A percentile compares a stretch with the other conserved stretches of the same genome.
Conservation (phyloP, 129 eudicot genomes). For the Scalesia atractyloides region DNA sequence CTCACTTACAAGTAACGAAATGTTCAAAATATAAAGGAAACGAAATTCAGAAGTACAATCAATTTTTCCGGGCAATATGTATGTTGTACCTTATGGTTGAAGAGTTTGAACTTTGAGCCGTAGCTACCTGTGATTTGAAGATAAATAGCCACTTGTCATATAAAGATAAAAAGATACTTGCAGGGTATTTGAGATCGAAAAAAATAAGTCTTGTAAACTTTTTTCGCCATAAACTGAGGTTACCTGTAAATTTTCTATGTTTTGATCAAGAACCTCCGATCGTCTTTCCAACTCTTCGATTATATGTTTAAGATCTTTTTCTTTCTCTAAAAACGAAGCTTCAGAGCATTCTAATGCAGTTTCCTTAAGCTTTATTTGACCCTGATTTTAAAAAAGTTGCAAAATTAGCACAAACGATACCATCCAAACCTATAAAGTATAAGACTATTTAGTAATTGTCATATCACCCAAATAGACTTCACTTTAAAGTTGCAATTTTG, state of each 20-base stretch:
- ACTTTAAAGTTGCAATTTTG: neutral
- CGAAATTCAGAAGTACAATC: neutral
- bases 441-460: neutral
- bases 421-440: neutral
- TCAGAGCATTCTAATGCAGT: constrained; percentile 55
- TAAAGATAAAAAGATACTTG: constrained; percentile 15
- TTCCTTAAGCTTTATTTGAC: constrained; percentile 69
- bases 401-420: constrained; percentile 22
- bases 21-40: neutral
- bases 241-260: constrained; percentile 37
- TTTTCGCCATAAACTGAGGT: constrained; percentile 1
- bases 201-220: neutral
- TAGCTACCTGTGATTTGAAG: constrained; percentile 41
- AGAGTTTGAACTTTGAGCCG: constrained; percentile 18
- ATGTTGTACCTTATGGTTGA: neutral
- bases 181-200: constrained; percentile 17
- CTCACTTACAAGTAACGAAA: neutral
- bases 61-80: constrained; percentile 2
- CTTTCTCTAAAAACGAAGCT: constrained; percentile 71
- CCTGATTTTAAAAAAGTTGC: constrained; percentile 35
- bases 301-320: constrained; percentile 63
- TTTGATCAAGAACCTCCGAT: constrained; percentile 48
- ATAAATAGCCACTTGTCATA: constrained; percentile 18
- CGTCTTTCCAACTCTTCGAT: constrained; percentile 62
- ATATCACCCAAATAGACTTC: neutral